Base-by-base conservation (phyloP, 257 asterid genomes). In the Knoxia roxburghii region DNA sequence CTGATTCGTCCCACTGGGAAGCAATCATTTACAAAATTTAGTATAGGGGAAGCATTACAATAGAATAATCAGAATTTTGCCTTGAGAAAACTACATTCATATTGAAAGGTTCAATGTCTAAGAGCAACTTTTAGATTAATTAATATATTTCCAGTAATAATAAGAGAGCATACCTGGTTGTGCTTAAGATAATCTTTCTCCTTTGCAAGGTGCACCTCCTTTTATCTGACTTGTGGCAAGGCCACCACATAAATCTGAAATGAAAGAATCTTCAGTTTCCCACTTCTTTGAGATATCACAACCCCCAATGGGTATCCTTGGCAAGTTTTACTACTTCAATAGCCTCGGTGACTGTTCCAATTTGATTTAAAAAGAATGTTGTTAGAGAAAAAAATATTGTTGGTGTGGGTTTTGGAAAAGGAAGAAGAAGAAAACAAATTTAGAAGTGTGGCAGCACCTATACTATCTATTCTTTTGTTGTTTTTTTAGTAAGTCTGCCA, bases 151-250 rank as follows among this genome's bases (percentile, higher is more conserved):
- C n/a, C n/a, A n/a, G 21, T 29, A 18, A n/a, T n/a, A n/a, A 23
- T 13, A 20, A 21, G 18, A 13, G 39, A 53, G 2, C 40, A 76
- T 57, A 93, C 99, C 97, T 90, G 99, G 81, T 94, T 94, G 85
- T 94, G 88, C 87, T 94, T 90, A 0, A n/a, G 95, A 89, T 73
- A 94, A 82, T 74, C 99, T 86, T 83, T 94, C 99, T 63, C 99
- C 99, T 71, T 96, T 90, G 81, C 96, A 87, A 73, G 99, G 97
- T 23, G 96, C 97, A 59, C 99, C 99, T 30, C 96, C 96, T 85
- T 94, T 90, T 65, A 94, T 83, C 84, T 90, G 99, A 72, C 91
- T 90, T 67, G 88, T 61, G 69, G 86, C 83, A 46, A 94, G 87
- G 72, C 97, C 99, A 74, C 90, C 99, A 35, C 96, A 87, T 72